Percentiles rank a stretch among this genome's conserved stretches.
phyloP scores from a whole-genome alignment of 495 filamentous ascomycete genomes.

The Aspergillus indologenus region DNA sequence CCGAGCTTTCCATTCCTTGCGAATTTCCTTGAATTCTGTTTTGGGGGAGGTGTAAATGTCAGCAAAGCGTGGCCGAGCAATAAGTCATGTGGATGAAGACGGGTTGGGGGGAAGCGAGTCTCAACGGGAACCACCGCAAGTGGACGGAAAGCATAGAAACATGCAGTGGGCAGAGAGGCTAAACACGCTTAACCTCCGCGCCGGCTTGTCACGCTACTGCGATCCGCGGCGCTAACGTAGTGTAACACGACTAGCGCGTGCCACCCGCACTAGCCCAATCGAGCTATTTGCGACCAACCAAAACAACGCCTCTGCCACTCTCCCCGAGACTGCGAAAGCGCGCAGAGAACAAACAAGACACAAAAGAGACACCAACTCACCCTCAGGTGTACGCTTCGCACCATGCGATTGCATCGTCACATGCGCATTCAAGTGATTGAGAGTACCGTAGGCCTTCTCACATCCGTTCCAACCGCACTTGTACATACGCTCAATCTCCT shows the following conservation, averaged over 20 bases:
- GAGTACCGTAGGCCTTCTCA: conserved; percentile 94
- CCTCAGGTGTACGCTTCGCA: conserved; percentile 90
- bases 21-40: conserved; percentile 97
- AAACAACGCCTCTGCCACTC: conserved; percentile 1
- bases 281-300: conserved; percentile 37
- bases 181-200: conserved; percentile 31
- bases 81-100: background rate
- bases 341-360: conserved; percentile 8
- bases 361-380: conserved; percentile 60
- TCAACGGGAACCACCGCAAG: conserved; percentile 11
- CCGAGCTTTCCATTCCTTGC: conserved; percentile 97
- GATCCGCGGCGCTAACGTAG: conserved; percentile 41
- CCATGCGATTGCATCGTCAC: conserved; percentile 98
- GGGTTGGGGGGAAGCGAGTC: conserved; percentile 2
- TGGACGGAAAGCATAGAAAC: conserved; percentile 10
- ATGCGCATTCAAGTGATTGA: conserved; percentile 95
- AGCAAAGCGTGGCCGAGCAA: conserved; percentile 6
- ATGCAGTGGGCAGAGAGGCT: background rate
- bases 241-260: conserved; percentile 52
- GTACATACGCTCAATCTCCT: conserved; percentile 99
- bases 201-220: conserved; percentile 46
- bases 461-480: conserved; percentile 98
- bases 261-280: conserved; percentile 36
- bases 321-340: conserved; percentile 7
- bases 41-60: background rate